These are phyloP conservation scores for Durusdinium trenchii DNA, from an alignment of 73 alveolate species.

Conservation along the genomic window DNA sequence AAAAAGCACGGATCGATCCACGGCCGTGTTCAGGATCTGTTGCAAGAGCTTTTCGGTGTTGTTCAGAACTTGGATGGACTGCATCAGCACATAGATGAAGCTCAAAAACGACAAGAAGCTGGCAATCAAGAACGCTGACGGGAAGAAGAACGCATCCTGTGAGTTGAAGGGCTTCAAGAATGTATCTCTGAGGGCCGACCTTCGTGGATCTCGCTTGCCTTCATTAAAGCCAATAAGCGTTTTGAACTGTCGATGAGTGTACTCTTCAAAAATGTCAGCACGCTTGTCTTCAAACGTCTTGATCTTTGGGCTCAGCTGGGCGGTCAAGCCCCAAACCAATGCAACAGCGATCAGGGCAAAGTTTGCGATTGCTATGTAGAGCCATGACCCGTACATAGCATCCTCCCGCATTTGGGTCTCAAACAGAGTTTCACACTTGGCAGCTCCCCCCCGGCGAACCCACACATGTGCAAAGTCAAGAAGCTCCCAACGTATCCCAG, in stretches of 20 bases:
- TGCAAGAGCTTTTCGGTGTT: slow-evolving; percentile 2
- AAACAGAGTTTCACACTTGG: neutral
- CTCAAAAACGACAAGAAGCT: slow-evolving; percentile 49
- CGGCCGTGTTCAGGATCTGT: neutral
- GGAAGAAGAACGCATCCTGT: slow-evolving; percentile 74
- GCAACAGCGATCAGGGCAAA: neutral
- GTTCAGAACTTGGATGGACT: slow-evolving; percentile 42
- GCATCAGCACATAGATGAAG: slow-evolving; percentile 27
- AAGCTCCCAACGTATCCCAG: too few relatives aligned
- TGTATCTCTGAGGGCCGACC: neutral
- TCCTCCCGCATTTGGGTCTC: neutral
- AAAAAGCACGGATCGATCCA: slow-evolving; percentile 17
- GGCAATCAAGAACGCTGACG: slow-evolving; percentile 57
- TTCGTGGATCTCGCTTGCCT: neutral
- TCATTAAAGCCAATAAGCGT: neutral
- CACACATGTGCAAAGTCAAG: neutral
- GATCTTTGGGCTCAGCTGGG: neutral
- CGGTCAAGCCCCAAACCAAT: slow-evolving; percentile 6
- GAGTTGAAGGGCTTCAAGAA: slow-evolving; percentile 25
- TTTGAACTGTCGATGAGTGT: neutral
- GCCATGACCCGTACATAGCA: slow-evolving; percentile 59
- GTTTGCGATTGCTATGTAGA: slow-evolving; percentile 25
- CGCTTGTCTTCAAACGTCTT: slow-evolving; percentile 23
- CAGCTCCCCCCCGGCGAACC: too few relatives aligned
- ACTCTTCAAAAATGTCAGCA: slow-evolving; percentile 24